Percentiles rank a stretch among this genome's conserved stretches.
phyloP scores from a whole-genome alignment of 2,329 filamentous ascomycete species.

The Gremmenia infestans region DNA sequence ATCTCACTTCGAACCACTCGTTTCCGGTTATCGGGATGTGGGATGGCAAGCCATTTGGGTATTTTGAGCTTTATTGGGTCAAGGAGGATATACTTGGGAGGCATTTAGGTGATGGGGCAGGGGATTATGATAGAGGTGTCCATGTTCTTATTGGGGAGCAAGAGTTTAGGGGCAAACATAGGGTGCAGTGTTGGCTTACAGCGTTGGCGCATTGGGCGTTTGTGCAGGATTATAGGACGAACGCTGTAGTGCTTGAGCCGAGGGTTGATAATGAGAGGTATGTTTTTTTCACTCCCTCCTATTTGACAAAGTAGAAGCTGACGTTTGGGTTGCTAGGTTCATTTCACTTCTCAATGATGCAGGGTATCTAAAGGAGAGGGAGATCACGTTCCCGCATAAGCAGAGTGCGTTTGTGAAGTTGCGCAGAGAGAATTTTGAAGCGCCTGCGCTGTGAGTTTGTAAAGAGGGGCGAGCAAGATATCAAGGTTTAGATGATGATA shows the following conservation, averaged over 20 bases:
- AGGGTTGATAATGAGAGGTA: slow-evolving; percentile 87
- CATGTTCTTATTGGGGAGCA: slow-evolving; percentile 90
- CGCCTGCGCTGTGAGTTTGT: slow-evolving; percentile 44
- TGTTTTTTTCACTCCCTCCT: slow-evolving; percentile 31
- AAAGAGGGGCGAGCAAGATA: neutral
- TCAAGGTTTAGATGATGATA: neutral
- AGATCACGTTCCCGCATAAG: slow-evolving; percentile 87
- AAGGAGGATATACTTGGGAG: slow-evolving; percentile 80
- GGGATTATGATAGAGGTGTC: slow-evolving; percentile 81
- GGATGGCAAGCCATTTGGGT: slow-evolving; percentile 93
- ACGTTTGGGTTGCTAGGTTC: slow-evolving; percentile 42
- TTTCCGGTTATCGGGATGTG: slow-evolving; percentile 92
- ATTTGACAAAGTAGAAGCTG: neutral
- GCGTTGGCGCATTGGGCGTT: slow-evolving; percentile 85
- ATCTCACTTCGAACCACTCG: slow-evolving; percentile 64
- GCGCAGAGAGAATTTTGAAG: slow-evolving; percentile 73
- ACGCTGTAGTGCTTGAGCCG: slow-evolving; percentile 81
- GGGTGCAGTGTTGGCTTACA: slow-evolving; percentile 75
- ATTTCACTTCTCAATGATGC: slow-evolving; percentile 62
- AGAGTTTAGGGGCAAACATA: slow-evolving; percentile 75
- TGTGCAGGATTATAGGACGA: slow-evolving; percentile 71
- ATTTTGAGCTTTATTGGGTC: slow-evolving; percentile 98
- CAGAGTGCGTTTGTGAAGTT: slow-evolving; percentile 83
- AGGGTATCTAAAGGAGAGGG: slow-evolving; percentile 82
- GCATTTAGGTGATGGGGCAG: slow-evolving; percentile 60